A percentile compares a stretch with the other conserved stretches of the same genome.
These are phyloP conservation scores for Circinella minor DNA, from an alignment of 371 early-diverging fungal genomes.

Conservation along the genomic window DNA sequence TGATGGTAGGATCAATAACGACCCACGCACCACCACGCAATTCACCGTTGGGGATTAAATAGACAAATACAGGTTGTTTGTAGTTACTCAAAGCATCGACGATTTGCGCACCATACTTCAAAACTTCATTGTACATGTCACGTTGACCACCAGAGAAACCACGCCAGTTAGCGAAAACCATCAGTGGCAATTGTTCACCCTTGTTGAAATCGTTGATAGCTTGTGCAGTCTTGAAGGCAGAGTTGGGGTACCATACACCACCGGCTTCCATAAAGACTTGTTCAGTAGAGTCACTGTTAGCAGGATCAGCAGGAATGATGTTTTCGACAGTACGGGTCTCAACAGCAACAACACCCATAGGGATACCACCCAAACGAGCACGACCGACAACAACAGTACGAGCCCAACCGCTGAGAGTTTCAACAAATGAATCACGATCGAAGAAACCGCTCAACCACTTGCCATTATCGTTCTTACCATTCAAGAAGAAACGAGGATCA, in stretches of 20 bases:
- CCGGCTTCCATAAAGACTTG: slow-evolving; percentile 93
- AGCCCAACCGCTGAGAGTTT: slow-evolving; percentile 77
- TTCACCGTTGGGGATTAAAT: slow-evolving; percentile 94
- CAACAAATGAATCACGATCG: slow-evolving; percentile 90
- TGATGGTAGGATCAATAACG: slow-evolving; percentile 98
- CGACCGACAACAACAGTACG: slow-evolving; percentile 86
- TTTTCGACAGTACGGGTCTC: slow-evolving; percentile 92
- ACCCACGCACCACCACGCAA: slow-evolving; percentile 99
- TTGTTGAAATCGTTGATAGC: slow-evolving; percentile 98
- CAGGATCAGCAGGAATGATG: slow-evolving; percentile 95
- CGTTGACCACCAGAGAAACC: slow-evolving; percentile 99
- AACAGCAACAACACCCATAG: slow-evolving; percentile 98
- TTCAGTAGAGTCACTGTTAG: slow-evolving; percentile 87
- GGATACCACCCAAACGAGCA: slow-evolving; percentile 95
- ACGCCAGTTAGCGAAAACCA: slow-evolving; percentile 99
- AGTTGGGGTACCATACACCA: slow-evolving; percentile 98
- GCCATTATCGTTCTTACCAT: slow-evolving; percentile 75
- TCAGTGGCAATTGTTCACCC: slow-evolving; percentile 96
- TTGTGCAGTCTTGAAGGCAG: slow-evolving; percentile 98
- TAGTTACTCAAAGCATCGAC: slow-evolving; percentile 95
- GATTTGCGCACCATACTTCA: slow-evolving; percentile 97
- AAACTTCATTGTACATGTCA: slow-evolving; percentile 98
- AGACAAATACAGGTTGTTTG: slow-evolving; percentile 98
- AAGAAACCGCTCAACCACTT: slow-evolving; percentile 90
- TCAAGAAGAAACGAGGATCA: slow-evolving; percentile 91